A percentile compares a stretch with the other conserved stretches of the same genome.
Evolutionary conservation across 2,329 filamentous ascomycete genomes (phyloP).

Genomic region (Colletotrichum noveboracense): DNA sequence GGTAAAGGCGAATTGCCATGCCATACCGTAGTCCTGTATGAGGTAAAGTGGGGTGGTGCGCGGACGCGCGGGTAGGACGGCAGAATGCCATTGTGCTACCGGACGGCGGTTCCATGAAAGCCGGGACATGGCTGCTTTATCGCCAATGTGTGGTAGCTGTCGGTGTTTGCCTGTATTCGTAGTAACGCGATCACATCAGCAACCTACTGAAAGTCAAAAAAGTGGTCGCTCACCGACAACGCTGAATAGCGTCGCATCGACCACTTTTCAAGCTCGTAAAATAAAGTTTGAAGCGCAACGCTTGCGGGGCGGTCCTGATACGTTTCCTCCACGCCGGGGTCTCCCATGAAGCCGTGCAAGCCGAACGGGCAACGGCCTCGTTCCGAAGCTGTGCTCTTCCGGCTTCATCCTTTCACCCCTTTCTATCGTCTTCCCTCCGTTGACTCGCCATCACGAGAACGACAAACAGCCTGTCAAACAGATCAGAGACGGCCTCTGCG

Average conservation of each 20-base stretch:
- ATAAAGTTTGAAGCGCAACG: background rate
- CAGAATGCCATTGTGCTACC: background rate
- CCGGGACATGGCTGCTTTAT: background rate
- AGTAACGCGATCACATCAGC: background rate
- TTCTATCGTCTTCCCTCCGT: background rate
- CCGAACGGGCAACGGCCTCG: background rate
- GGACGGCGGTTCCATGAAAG: background rate
- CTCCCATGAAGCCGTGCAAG: background rate
- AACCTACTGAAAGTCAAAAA: background rate
- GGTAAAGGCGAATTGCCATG: background rate
- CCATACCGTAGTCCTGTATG: background rate
- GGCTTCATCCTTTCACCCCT: background rate
- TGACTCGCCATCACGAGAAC: background rate
- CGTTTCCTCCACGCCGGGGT: background rate
- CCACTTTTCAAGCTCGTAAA: background rate
- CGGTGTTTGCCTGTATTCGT: background rate
- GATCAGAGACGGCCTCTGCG: background rate
- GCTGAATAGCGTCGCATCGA: background rate
- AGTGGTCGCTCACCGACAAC: background rate
- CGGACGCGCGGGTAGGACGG: background rate
- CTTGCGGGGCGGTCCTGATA: background rate
- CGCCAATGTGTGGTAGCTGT: background rate
- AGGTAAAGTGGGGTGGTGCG: background rate
- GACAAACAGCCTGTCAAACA: background rate
- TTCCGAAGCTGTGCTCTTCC: background rate